Base-by-base conservation (phyloP, 768 basidiomycete species). In the Chalciporus piperatus region DNA sequence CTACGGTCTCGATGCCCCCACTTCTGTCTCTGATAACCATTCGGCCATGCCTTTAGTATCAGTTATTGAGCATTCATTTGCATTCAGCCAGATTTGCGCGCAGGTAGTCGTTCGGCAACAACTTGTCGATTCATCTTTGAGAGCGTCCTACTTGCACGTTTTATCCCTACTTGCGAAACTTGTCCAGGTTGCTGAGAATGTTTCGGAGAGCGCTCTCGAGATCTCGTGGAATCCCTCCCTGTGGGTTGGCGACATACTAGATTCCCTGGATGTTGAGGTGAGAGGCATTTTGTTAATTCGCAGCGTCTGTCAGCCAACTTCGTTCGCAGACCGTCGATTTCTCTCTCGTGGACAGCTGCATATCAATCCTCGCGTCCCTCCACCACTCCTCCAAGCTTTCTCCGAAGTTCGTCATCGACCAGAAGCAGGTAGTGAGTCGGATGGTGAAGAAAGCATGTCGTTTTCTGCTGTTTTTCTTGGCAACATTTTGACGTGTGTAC, bases 161-260 rank as follows among this genome's bases (percentile, higher is more conserved):
- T 66, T 89, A 42, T 67, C 70, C 0, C 68, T 89, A 11, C 68
- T 88, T 32, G 72, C 75, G 55, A 72, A 70, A 17, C 71, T 90
- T 27, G 65, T 80, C 32, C 70, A 70, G 30, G 70, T 78, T 53
- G 63, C 80, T 30, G 70, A 72, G 30, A 57, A 54, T 28, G 57
- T 58, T 41, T 58, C 58, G 16, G 68, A 74, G 3, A 56, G 65
- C 3, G 55, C 75, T 1, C 59, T 72, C 5, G 50, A 50, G 16
- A 51, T 87, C 5, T 47, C 67, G 1, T 92, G 90, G 90, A 65
- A 83, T 40, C 83, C 89, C 5, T 61, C 68, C 0, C 61, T 69
- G 23, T 97, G 93, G 93, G 67, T 89, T 6, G 59, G 73, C 2
- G 65, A 66, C 7, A 56, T 90, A 41, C 70, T 92, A 6, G 60